A percentile compares a stretch with the other conserved stretches of the same genome.
Evolutionary conservation across 2,329 filamentous ascomycete species (phyloP).

Genomic region (Elsinoe necatrix): DNA sequence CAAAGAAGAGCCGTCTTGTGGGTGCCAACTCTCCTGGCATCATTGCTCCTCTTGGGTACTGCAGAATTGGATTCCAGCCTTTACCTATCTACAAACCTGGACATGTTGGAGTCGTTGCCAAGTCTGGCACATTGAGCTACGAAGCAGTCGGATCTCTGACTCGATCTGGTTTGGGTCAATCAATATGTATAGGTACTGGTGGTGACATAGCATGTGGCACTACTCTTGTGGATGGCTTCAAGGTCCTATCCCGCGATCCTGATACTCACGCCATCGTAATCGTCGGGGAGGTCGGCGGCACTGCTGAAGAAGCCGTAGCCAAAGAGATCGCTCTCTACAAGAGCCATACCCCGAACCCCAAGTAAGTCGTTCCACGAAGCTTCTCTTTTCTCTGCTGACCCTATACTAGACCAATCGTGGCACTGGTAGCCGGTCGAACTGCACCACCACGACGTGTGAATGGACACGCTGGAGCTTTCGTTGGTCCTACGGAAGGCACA

Average conservation of each 20-base stretch:
- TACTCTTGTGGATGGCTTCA: slow-evolving; percentile 61
- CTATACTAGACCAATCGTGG: slow-evolving; percentile 56
- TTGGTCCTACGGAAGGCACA: slow-evolving; percentile 55
- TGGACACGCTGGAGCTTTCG: slow-evolving; percentile 72
- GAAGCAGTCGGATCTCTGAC: slow-evolving; percentile 70
- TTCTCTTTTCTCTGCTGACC: slow-evolving; percentile 8
- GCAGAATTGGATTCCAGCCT: slow-evolving; percentile 68
- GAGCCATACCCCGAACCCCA: slow-evolving; percentile 49
- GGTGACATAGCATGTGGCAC: slow-evolving; percentile 69
- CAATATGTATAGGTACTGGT: slow-evolving; percentile 67
- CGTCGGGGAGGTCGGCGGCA: slow-evolving; percentile 64
- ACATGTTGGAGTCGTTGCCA: slow-evolving; percentile 66
- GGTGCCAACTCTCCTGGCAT: slow-evolving; percentile 78
- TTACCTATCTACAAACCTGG: slow-evolving; percentile 62
- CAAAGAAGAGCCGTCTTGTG: slow-evolving; percentile 54
- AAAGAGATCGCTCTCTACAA: slow-evolving; percentile 64
- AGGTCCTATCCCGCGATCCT: slow-evolving; percentile 56
- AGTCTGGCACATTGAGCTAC: slow-evolving; percentile 72
- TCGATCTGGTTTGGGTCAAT: slow-evolving; percentile 66
- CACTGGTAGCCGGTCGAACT: slow-evolving; percentile 58
- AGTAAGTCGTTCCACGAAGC: slow-evolving; percentile 38
- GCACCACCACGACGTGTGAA: slow-evolving; percentile 60
- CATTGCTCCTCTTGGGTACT: slow-evolving; percentile 59
- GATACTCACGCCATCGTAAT: slow-evolving; percentile 64
- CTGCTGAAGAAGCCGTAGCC: slow-evolving; percentile 61